Evolutionary conservation across 495 filamentous ascomycete genomes (phyloP).

Genomic region (Aspergillus baeticus): DNA sequence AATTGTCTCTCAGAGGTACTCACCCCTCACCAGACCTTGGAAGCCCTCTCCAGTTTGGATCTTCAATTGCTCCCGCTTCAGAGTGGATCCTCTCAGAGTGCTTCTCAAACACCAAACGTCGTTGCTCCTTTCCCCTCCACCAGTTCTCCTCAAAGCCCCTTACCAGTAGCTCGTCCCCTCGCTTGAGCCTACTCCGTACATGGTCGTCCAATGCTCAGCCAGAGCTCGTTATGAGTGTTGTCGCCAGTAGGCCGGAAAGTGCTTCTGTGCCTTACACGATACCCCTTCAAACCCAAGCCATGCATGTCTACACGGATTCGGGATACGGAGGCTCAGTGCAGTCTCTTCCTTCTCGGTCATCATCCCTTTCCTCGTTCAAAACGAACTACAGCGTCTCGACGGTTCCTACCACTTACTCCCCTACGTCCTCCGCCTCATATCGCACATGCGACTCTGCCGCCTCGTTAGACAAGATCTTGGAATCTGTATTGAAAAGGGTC

Average conservation of each 20-base stretch:
- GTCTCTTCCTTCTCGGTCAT: slow-evolving; percentile 33
- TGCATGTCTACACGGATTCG: slow-evolving; percentile 24
- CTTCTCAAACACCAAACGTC: neutral
- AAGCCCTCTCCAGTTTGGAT: neutral
- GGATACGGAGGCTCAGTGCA: slow-evolving; percentile 32
- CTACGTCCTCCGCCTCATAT: slow-evolving; percentile 35
- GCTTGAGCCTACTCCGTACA: slow-evolving; percentile 10
- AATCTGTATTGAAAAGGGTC: slow-evolving; percentile 48
- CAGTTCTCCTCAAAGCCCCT: slow-evolving; percentile 11
- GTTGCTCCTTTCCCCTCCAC: slow-evolving; percentile 2
- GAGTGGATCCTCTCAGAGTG: neutral
- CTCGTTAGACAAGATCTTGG: slow-evolving; percentile 32
- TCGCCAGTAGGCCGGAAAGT: slow-evolving; percentile 43
- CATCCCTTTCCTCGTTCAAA: slow-evolving; percentile 43
- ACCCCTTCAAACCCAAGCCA: slow-evolving; percentile 18
- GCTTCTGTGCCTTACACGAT: slow-evolving; percentile 33
- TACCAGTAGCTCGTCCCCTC: neutral
- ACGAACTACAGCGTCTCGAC: slow-evolving; percentile 41
- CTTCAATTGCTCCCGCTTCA: slow-evolving; percentile 1
- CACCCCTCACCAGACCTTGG: neutral
- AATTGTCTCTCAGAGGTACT: neutral
- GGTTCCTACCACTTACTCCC: slow-evolving; percentile 38
- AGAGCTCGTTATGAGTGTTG: slow-evolving; percentile 36
- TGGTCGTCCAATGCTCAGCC: slow-evolving; percentile 15
- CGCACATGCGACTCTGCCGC: slow-evolving; percentile 38